Evolutionary conservation across 2,329 filamentous ascomycete genomes (phyloP).

Genomic region (Colletotrichum sp.): DNA sequence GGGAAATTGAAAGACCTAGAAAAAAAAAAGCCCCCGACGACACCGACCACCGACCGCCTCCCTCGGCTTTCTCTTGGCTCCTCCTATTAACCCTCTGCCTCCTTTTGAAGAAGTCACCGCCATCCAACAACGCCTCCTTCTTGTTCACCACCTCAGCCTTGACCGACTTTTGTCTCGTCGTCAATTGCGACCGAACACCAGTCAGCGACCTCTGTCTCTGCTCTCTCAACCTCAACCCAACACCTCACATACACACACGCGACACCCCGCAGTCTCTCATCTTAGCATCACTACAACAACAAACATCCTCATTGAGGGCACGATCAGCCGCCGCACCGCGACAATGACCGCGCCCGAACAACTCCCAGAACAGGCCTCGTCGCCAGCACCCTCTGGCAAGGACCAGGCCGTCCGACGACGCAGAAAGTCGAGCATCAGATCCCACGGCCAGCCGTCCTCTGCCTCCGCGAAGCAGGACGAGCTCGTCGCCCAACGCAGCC

Average conservation of each 20-base stretch:
- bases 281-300: not conserved
- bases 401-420: conserved; percentile 16
- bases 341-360: conserved; percentile 18
- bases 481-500: conserved; percentile 18
- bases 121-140: not conserved
- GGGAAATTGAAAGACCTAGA: conserved; percentile 3
- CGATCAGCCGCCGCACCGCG: not conserved
- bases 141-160: not conserved
- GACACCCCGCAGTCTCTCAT: not conserved
- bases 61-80: not conserved
- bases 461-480: conserved; percentile 13
- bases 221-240: not conserved
- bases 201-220: not conserved
- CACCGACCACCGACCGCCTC: not conserved
- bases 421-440: conserved; percentile 19
- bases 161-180: not conserved
- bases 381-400: not conserved
- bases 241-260: not conserved
- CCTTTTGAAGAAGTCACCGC: not conserved
- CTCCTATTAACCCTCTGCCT: not conserved
- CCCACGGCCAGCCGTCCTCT: not conserved
- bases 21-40: conserved; percentile 17
- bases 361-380: not conserved
- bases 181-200: not conserved
- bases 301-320: not conserved